Base-by-base conservation (phyloP, 2,329 filamentous ascomycete species). In the Chrysoporthe deuterocubensis region DNA sequence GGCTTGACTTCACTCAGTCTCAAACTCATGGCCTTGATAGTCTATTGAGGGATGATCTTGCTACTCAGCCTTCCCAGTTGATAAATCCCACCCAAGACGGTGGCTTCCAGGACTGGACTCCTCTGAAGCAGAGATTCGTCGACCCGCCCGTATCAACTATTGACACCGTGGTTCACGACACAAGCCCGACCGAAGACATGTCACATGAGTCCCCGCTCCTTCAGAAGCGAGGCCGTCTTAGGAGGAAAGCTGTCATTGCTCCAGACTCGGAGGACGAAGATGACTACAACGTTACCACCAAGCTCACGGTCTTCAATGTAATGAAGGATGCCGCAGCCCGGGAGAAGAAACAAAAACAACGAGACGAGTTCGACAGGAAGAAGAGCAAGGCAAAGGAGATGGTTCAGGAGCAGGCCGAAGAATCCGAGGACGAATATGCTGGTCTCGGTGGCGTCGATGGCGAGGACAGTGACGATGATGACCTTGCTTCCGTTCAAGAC, bases 351-450 rank as follows among this genome's bases (percentile, higher is more conserved):
- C 80, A 81, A 6, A 75, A 75, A 9, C 74, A 76, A 61, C 75
- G 77, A n/a, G 82, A 85, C 18, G 82, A 84, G 1, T 97, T 94
- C 73, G 87, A 97, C 80, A 92, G 91, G 78, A 94, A 93, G 79
- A 94, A 91, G 77, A 96, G 93, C 80, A 90, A 92, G 76, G 95
- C 94, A 0, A 94, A 90, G 74, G 90, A 91, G 34, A 92, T 97
- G 86, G 85, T 99, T 48, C 88, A 98, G 72, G 96, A 97, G 72
- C 94, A 97, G 76, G 95, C 96, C 69, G 93, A 97, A 74, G 96
- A 99, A 80, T 99, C 96, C 0, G 96, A 99, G 76, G 96, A 99
- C 76, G 96, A 99, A 78, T 99, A 98, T 77, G 95, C 94, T 50
- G 96, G 96, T 4, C 84, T 99, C 11, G 96, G 96, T 72, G 96